Percentiles rank a stretch among this genome's conserved stretches.
Evolutionary conservation across 78 protist genomes (phyloP).

Genomic region (Protostelium mycophagum): DNA sequence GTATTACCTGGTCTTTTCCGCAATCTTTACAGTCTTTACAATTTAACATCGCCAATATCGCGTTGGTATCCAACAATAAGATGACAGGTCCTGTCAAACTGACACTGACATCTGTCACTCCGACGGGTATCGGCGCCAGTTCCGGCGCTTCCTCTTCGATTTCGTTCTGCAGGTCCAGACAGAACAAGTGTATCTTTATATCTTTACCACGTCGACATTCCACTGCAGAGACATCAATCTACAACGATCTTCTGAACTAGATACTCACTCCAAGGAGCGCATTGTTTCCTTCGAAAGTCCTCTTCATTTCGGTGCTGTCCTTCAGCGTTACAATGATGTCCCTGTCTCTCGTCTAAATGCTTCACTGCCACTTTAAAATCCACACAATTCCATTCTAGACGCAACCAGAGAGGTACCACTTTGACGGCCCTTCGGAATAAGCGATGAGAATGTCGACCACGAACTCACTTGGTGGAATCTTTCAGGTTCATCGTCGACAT

Average conservation of each 20-base stretch:
- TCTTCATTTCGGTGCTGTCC: neutral
- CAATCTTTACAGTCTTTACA: neutral
- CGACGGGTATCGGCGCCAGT: neutral
- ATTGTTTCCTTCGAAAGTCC: neutral
- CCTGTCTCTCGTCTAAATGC: neutral
- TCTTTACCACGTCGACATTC: neutral
- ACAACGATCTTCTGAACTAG: neutral
- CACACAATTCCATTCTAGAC: neutral
- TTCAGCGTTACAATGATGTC: neutral
- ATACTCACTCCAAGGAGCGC: neutral
- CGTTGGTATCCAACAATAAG: neutral
- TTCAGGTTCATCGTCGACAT: neutral
- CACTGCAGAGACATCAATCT: neutral
- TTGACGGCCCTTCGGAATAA: neutral
- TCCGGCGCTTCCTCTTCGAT: neutral
- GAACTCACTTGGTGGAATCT: neutral
- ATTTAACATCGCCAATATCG: neutral
- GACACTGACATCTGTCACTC: neutral
- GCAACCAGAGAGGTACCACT: neutral
- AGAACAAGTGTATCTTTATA: neutral
- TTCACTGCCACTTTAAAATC: neutral
- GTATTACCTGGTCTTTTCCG: neutral
- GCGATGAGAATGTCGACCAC: neutral
- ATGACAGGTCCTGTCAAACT: neutral
- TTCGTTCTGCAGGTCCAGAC: neutral